Conservation (phyloP, 139 green algal genomes). For the Coccomyxa sp. region DNA sequence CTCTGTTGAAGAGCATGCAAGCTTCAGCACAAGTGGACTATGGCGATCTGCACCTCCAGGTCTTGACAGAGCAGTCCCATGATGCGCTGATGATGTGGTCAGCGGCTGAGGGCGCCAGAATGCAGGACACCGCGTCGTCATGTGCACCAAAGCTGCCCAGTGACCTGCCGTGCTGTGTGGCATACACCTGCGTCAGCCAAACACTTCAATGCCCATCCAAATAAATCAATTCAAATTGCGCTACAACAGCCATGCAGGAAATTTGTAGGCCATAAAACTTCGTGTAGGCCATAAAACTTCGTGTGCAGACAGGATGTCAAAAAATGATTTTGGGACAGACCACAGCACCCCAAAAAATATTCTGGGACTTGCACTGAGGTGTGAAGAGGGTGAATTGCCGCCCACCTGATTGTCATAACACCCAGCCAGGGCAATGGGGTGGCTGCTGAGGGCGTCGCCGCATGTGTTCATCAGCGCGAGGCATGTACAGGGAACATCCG, state of each 20-base stretch:
- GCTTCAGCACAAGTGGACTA: too few relatives aligned
- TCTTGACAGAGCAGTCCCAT: constrained; percentile 71
- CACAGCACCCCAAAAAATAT: too few relatives aligned
- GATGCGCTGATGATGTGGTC: constrained; percentile 42
- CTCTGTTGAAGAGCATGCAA: too few relatives aligned
- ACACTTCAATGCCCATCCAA: neutral
- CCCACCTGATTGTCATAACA: constrained; percentile 46
- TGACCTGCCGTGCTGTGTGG: constrained; percentile 33
- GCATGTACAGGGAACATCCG: constrained; percentile 33
- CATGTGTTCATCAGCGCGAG: constrained; percentile 37
- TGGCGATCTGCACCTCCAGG: constrained; percentile 29
- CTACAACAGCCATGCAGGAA: too few relatives aligned
- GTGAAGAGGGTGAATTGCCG: too few relatives aligned
- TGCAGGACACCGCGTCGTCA: constrained; percentile 61
- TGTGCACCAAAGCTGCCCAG: constrained; percentile 59
- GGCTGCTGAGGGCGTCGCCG: neutral
- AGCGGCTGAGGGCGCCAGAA: constrained; percentile 17
- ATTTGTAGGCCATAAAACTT: too few relatives aligned
- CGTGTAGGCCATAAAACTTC: too few relatives aligned
- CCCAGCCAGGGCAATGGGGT: constrained; percentile 52
- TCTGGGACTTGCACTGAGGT: neutral
- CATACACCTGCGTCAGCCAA: constrained; percentile 18
- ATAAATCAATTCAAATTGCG: too few relatives aligned
- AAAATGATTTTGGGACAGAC: too few relatives aligned
- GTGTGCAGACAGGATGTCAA: too few relatives aligned